phyloP scores from a whole-genome alignment of 1,284 basidiomycete species.

The Puccinia novopanici region DNA sequence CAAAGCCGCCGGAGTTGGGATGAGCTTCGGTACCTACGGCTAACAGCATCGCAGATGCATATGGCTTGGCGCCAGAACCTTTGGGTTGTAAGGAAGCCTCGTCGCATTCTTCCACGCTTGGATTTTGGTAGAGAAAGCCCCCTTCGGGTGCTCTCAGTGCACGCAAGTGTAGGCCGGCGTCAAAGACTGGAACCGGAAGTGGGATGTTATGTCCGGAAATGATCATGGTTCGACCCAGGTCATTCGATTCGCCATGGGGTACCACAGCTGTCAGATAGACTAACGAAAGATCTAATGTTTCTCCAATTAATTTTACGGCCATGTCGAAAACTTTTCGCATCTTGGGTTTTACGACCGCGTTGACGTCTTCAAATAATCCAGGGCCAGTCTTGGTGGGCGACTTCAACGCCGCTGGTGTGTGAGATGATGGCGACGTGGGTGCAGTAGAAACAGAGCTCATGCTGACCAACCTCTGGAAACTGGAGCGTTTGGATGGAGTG shows the following conservation, averaged over 20 bases:
- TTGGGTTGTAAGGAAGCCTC: constrained; percentile 23
- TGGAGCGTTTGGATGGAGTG: neutral
- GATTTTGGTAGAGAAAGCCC: constrained; percentile 56
- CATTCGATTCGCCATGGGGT: constrained; percentile 17
- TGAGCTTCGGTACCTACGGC: constrained; percentile 53
- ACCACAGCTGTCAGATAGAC: constrained; percentile 54
- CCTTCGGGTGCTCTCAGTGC: constrained; percentile 55
- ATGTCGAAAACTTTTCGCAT: constrained; percentile 55
- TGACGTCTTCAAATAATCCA: constrained; percentile 35
- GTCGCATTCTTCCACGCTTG: constrained; percentile 46
- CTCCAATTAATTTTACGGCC: constrained; percentile 53
- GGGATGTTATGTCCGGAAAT: constrained; percentile 55
- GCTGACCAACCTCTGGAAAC: neutral
- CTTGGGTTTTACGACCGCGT: constrained; percentile 48
- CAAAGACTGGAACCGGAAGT: constrained; percentile 54
- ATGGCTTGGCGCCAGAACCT: constrained; percentile 17
- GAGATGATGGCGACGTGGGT: constrained; percentile 22
- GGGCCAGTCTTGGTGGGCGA: constrained; percentile 15
- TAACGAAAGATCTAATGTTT: constrained; percentile 55
- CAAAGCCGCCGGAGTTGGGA: too few species aligned
- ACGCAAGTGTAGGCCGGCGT: constrained; percentile 55
- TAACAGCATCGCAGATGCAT: constrained; percentile 54
- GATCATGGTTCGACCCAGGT: constrained; percentile 40
- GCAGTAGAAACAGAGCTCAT: constrained; percentile 5
- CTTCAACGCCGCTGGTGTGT: neutral